These are phyloP conservation scores for Mycena olivaceomarginata DNA, from an alignment of 768 basidiomycete genomes.

Conservation along the genomic window DNA sequence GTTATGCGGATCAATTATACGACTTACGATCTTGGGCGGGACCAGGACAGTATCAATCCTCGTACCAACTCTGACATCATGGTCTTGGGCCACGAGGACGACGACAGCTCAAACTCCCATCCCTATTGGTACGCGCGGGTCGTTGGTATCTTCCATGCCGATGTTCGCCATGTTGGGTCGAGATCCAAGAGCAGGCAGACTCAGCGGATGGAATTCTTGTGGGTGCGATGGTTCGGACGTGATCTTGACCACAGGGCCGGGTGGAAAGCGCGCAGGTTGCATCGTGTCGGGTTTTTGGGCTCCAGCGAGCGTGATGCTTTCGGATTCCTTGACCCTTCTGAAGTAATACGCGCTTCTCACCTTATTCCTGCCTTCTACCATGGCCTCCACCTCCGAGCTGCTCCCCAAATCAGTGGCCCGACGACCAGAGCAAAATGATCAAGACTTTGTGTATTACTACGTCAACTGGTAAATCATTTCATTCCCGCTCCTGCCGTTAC, in stretches of 20 bases:
- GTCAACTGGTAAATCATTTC: too few relatives aligned
- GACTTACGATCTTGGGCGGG: background rate
- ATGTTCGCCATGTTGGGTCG: slow-evolving; percentile 39
- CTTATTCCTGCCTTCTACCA: too few relatives aligned
- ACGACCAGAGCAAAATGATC: too few relatives aligned
- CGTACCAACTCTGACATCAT: background rate
- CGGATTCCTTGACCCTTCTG: too few relatives aligned
- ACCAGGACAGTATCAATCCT: background rate
- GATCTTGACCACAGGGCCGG: background rate
- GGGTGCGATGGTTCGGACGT: slow-evolving; percentile 5
- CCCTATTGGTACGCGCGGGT: slow-evolving; percentile 58
- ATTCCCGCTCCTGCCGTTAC: too few relatives aligned
- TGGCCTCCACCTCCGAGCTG: too few relatives aligned
- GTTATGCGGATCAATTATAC: background rate
- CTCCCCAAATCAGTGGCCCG: too few relatives aligned
- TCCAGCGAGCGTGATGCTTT: too few relatives aligned
- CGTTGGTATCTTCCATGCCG: slow-evolving; percentile 54
- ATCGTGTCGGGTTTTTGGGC: too few relatives aligned
- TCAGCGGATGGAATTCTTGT: slow-evolving; percentile 3
- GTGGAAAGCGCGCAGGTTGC: too few relatives aligned
- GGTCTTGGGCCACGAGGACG: background rate
- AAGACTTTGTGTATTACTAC: too few relatives aligned
- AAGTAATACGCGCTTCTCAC: too few relatives aligned
- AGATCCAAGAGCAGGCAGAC: background rate
- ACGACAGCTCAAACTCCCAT: slow-evolving; percentile 37